Evolutionary conservation across 345 rosid species (phyloP).

Genomic region (Hevea brasiliensis): DNA sequence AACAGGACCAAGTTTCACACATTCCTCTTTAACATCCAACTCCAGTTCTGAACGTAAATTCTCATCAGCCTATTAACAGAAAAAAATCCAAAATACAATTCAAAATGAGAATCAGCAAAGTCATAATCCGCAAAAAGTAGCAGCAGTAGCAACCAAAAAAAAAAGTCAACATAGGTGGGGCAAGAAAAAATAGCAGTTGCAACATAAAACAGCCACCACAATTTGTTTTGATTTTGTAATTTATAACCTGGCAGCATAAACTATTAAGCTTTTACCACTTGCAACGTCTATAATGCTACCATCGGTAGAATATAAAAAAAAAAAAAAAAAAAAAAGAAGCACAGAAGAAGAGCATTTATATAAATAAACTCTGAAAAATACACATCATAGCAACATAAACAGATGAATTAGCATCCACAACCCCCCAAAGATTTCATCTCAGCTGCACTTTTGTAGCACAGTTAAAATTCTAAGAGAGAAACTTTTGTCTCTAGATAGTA

Average conservation of each 20-base stretch:
- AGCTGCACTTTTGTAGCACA: background rate
- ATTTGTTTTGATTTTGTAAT: background rate
- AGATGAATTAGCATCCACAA: background rate
- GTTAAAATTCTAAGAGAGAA: background rate
- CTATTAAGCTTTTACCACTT: background rate
- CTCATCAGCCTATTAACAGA: conserved; percentile 63
- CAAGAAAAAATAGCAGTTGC: background rate
- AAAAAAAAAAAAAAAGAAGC: no score
- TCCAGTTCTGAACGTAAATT: conserved; percentile 66
- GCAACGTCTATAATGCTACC: background rate
- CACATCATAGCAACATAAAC: background rate
- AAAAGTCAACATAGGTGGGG: background rate
- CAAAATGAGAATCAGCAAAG: background rate
- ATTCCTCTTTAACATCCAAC: conserved; percentile 83
- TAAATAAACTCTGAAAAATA: background rate
- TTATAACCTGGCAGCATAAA: background rate
- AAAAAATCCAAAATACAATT: background rate
- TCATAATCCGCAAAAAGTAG: background rate
- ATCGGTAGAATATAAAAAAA: background rate
- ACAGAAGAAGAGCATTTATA: background rate
- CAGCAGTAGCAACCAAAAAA: no score
- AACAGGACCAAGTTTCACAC: conserved; percentile 74
- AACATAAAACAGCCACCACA: background rate
- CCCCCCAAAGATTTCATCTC: background rate
- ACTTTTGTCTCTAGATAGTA: no score